Percentiles rank a stretch among this genome's conserved stretches.
Conservation (phyloP, 2,329 filamentous ascomycete genomes). For the Fonsecaea erecta region DNA sequence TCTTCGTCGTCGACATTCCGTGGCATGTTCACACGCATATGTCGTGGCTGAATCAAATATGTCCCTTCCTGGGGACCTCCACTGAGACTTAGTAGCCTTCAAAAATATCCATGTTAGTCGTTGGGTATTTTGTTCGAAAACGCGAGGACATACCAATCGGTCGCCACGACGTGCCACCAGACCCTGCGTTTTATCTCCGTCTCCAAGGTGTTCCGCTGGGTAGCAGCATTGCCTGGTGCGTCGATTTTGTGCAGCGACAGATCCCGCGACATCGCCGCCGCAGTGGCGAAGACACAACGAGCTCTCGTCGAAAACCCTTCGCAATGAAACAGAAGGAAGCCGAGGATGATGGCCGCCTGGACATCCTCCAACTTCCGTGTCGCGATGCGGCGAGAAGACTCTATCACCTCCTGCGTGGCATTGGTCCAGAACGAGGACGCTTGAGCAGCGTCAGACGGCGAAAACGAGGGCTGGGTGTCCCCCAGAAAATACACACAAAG, state of each 20-base stretch:
- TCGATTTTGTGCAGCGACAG: conserved; percentile 47
- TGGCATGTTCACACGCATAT: conserved; percentile 49
- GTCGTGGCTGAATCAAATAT: conserved; percentile 49
- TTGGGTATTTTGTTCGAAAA: not conserved
- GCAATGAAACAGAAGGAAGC: conserved; percentile 31
- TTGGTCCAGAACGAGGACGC: conserved; percentile 27
- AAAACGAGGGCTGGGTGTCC: conserved; percentile 2
- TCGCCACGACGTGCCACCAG: conserved; percentile 51
- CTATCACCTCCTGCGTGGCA: conserved; percentile 29
- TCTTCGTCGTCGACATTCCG: conserved; percentile 51
- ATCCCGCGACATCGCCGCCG: conserved; percentile 38
- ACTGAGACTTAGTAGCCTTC: conserved; percentile 48
- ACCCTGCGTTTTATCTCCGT: conserved; percentile 48
- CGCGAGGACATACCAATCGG: conserved; percentile 47
- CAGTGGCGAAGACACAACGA: conserved; percentile 26
- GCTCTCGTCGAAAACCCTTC: conserved; percentile 33
- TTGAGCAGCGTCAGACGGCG: conserved; percentile 8
- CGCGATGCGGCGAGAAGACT: conserved; percentile 26
- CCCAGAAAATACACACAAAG: conserved; percentile 35
- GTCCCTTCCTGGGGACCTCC: conserved; percentile 52
- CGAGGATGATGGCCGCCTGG: conserved; percentile 30
- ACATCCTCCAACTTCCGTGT: conserved; percentile 27
- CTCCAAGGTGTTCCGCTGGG: conserved; percentile 37
- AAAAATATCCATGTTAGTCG: not conserved
- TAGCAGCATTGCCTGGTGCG: conserved; percentile 33